Conservation (phyloP, 176 grass and related monocot genomes). For the Neostapfia colusana region DNA sequence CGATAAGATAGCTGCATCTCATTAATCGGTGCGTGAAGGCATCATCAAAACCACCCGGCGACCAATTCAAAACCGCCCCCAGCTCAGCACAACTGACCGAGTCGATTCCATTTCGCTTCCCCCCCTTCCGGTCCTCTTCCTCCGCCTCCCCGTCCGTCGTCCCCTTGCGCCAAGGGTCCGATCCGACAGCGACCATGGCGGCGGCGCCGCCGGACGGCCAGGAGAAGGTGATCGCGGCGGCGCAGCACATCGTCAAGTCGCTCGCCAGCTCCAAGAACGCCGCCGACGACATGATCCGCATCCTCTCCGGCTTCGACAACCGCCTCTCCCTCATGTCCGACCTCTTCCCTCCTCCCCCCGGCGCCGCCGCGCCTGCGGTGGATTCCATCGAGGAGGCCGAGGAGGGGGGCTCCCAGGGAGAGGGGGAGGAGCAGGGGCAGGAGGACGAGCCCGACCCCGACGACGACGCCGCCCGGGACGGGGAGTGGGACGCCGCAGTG, state of each 20-base stretch:
- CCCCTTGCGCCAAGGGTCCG: background rate
- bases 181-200: conserved; percentile 37
- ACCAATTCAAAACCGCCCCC: conserved; percentile 35
- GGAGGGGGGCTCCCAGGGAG: conserved; percentile 17
- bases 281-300: conserved; percentile 92
- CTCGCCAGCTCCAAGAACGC: conserved; percentile 91
- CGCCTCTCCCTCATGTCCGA: conserved; percentile 61
- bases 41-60: conserved; percentile 27
- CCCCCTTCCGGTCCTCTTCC: background rate
- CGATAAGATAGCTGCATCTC: background rate
- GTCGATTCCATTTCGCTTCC: conserved; percentile 25
- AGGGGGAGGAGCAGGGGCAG: background rate
- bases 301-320: conserved; percentile 89
- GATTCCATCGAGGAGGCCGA: conserved; percentile 34
- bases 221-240: conserved; percentile 82
- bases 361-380: background rate
- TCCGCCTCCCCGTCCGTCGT: background rate
- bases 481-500: conserved; percentile 35
- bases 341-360: conserved; percentile 54
- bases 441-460: conserved; percentile 20
- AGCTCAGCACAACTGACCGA: conserved; percentile 19
- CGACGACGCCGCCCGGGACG: conserved; percentile 22
- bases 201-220: conserved; percentile 65
- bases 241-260: conserved; percentile 82
- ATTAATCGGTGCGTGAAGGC: conserved; percentile 5